These are phyloP conservation scores for Marchantia polymorpha DNA, from an alignment of 225 moss, liverwort and hornwort species.

Conservation along the genomic window DNA sequence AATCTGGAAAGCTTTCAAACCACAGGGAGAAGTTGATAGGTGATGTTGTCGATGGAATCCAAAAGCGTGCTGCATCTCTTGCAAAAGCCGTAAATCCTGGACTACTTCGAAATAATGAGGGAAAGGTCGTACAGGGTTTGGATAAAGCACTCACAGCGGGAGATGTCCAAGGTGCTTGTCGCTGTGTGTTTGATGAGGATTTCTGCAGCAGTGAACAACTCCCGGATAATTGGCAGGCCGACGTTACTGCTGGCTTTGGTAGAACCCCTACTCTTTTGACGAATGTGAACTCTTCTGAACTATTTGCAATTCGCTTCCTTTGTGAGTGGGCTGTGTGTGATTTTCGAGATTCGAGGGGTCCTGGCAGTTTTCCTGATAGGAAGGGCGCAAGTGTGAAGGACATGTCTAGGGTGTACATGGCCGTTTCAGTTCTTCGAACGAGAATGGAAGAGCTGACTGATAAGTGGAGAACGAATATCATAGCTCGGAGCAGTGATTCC, in stretches of 20 bases:
- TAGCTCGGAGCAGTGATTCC: neutral
- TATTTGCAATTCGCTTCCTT: conserved; percentile 77
- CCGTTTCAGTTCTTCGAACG: conserved; percentile 83
- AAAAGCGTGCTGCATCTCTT: conserved; percentile 64
- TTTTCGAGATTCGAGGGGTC: conserved; percentile 75
- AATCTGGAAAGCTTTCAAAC: conserved; percentile 34
- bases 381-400: conserved; percentile 60
- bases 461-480: conserved; percentile 11
- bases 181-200: conserved; percentile 84
- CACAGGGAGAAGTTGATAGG: conserved; percentile 62
- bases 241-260: conserved; percentile 58
- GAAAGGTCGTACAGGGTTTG: conserved; percentile 84
- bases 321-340: conserved; percentile 99
- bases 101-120: conserved; percentile 82
- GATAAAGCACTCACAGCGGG: conserved; percentile 85
- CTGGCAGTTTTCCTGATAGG: conserved; percentile 43
- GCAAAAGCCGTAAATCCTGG: conserved; percentile 78
- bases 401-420: conserved; percentile 94
- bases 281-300: conserved; percentile 80
- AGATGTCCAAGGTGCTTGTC: conserved; percentile 83
- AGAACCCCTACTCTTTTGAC: conserved; percentile 75
- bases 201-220: conserved; percentile 77
- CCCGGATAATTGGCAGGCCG: conserved; percentile 85
- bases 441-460: conserved; percentile 61
- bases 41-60: conserved; percentile 76